phyloP scores from a whole-genome alignment of 768 basidiomycete genomes.

The Trametes cubensis region DNA sequence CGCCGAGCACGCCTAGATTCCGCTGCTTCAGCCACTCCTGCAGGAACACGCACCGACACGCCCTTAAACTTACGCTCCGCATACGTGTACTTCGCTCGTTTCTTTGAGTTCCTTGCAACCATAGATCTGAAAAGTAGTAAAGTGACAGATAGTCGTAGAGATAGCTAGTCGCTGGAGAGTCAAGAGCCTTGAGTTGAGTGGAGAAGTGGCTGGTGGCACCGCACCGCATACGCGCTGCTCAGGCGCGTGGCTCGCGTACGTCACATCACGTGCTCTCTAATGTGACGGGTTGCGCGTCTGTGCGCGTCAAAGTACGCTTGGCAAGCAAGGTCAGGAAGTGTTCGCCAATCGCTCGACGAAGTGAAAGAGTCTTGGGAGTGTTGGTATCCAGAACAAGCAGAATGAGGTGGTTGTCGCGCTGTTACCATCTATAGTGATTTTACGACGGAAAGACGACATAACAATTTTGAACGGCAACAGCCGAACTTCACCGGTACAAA shows the following conservation, averaged over 20 bases:
- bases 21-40: background rate
- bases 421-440: too few relatives aligned
- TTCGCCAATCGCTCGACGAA: too few relatives aligned
- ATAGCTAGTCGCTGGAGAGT: slow-evolving; percentile 2
- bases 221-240: slow-evolving; percentile 16
- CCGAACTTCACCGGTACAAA: too few relatives aligned
- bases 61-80: slow-evolving; percentile 42
- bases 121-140: slow-evolving; percentile 4
- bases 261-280: slow-evolving; percentile 1
- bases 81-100: slow-evolving; percentile 40
- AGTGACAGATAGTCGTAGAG: background rate
- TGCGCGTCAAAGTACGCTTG: too few relatives aligned
- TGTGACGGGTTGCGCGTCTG: too few relatives aligned
- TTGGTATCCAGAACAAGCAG: too few relatives aligned
- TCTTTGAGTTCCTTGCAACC: slow-evolving; percentile 21
- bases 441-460: too few relatives aligned
- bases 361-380: too few relatives aligned
- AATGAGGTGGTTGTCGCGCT: too few relatives aligned
- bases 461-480: too few relatives aligned
- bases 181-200: background rate
- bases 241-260: slow-evolving; percentile 13
- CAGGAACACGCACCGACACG: background rate
- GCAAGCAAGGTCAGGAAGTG: too few relatives aligned
- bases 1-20: slow-evolving; percentile 49
- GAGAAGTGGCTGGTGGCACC: slow-evolving; percentile 8